phyloP scores from a whole-genome alignment of 139 green algal genomes.

The Prasinococcaceae sp. region DNA sequence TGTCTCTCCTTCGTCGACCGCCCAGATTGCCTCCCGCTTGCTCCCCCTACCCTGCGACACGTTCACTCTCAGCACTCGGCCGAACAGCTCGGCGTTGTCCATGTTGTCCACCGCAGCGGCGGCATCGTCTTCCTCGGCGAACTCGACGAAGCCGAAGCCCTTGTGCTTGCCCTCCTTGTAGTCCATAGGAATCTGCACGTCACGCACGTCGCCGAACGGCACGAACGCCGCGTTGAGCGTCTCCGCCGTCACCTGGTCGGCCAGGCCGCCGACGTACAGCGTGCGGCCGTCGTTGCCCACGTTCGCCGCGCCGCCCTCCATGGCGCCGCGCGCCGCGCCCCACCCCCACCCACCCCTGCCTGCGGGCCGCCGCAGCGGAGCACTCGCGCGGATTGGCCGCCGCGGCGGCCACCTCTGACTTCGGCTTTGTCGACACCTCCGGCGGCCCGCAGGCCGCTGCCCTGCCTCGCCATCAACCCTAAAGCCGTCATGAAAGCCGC shows the following conservation, averaged over 20 bases:
- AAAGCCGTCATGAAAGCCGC: too few relatives aligned
- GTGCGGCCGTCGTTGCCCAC: too few relatives aligned
- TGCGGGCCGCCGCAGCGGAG: too few relatives aligned
- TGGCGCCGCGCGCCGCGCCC: too few relatives aligned
- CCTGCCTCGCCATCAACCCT: too few relatives aligned
- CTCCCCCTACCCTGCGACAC: slow-evolving; percentile 82
- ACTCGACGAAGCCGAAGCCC: slow-evolving; percentile 91
- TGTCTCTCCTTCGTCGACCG: not conserved
- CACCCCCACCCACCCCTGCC: too few relatives aligned
- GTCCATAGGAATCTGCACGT: slow-evolving; percentile 85
- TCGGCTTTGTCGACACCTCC: too few relatives aligned
- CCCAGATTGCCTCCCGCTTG: slow-evolving; percentile 44
- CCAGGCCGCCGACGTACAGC: slow-evolving; percentile 84
- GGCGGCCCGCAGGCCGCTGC: too few relatives aligned
- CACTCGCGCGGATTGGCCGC: too few relatives aligned
- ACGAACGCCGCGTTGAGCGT: slow-evolving; percentile 85
- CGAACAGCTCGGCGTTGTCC: slow-evolving; percentile 70
- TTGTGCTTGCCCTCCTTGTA: slow-evolving; percentile 50
- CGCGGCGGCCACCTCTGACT: too few relatives aligned
- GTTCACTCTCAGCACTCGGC: slow-evolving; percentile 65
- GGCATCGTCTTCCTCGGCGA: slow-evolving; percentile 59
- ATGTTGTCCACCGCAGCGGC: slow-evolving; percentile 92
- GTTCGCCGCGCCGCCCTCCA: too few relatives aligned
- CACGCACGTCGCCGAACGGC: slow-evolving; percentile 92
- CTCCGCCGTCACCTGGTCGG: slow-evolving; percentile 74